These are phyloP conservation scores for Tolypocladium amazonense DNA, from an alignment of 2,329 filamentous ascomycete species.

Conservation along the genomic window DNA sequence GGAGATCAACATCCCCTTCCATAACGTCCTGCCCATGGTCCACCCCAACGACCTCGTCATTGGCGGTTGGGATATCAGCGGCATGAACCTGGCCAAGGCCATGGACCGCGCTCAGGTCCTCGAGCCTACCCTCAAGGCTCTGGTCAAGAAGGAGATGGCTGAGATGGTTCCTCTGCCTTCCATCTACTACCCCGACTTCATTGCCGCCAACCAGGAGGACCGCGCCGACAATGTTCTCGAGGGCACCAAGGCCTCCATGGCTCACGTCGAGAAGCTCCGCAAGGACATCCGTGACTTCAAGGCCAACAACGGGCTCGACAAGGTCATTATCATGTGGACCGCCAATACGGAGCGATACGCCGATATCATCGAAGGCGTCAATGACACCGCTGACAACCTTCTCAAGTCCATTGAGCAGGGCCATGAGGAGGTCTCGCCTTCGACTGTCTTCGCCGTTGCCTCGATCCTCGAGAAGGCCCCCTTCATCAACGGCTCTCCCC, in stretches of 20 bases:
- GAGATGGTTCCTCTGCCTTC: slow-evolving; percentile 80
- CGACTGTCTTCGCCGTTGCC: slow-evolving; percentile 90
- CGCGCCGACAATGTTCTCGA: slow-evolving; percentile 84
- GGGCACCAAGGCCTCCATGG: slow-evolving; percentile 73
- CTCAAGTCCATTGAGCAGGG: slow-evolving; percentile 77
- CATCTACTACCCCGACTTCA: slow-evolving; percentile 99
- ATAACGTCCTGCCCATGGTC: slow-evolving; percentile 88
- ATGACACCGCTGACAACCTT: slow-evolving; percentile 93
- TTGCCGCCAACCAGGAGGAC: slow-evolving; percentile 95
- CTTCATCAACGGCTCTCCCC: slow-evolving; percentile 98
- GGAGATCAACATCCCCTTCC: slow-evolving; percentile 95
- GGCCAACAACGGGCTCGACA: slow-evolving; percentile 71
- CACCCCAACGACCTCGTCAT: slow-evolving; percentile 93
- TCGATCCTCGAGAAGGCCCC: slow-evolving; percentile 81
- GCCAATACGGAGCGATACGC: slow-evolving; percentile 98
- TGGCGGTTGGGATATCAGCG: slow-evolving; percentile 96
- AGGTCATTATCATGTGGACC: slow-evolving; percentile 96
- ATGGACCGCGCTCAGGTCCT: slow-evolving; percentile 96
- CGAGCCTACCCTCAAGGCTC: slow-evolving; percentile 84
- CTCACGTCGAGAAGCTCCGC: slow-evolving; percentile 86
- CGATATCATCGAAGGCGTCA: slow-evolving; percentile 77
- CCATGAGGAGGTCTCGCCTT: slow-evolving; percentile 86
- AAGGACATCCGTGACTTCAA: slow-evolving; percentile 95
- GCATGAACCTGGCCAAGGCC: slow-evolving; percentile 75
- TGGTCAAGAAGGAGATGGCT: slow-evolving; percentile 88